Evolutionary conservation across 805 yeast species (phyloP), one percentile per base, ranked within the genome.

Genomic region (Pichia paraexigua): DNA sequence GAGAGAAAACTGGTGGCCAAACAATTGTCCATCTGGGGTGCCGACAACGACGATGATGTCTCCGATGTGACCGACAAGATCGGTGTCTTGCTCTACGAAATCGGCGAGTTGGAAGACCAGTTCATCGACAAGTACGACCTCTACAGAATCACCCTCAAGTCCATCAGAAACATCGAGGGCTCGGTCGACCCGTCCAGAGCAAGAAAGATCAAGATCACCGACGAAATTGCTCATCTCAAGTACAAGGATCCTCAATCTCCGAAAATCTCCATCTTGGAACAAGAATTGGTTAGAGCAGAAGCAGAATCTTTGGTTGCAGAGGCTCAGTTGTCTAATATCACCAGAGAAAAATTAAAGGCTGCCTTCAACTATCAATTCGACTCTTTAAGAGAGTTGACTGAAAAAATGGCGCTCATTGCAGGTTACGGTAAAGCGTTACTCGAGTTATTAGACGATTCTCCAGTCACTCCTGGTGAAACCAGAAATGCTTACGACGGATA

Each of bases 261-360:
- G 70, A 92, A 92, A 79, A 87, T 92, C 60, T 83, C 87, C 59
- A 92, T 91, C 50, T 82, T 92, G 71, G 99, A 92, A 79, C 98
- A 94, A 77, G 98, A 94, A 75, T 81, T 94, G 69, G 98, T 94
- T 60, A 85, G 99, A 74, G 97, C 98, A 48, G 99, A 92, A 78
- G 98, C 98, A 60, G 98, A 94, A 76, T 89, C 97, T 48, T 82
- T 92, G 63, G 99, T 92, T 64, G 99, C 99, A 54, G 99, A 92
- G 78, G 98, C 98, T 54, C 99, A 92, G 78, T 82, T 92, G 69
- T 88, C 97, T 57, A 92, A 92, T 77, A 92, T 94, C 73, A 92
- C 98, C 63, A 87, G 99, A 74, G 97, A 91, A 76, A 91, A 91
- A 78, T 79, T 92, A 69, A 94, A 94, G 85, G 94, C 96, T 60